phyloP scores from a whole-genome alignment of 2,329 filamentous ascomycete genomes.

The Chlorencoelia australis region DNA sequence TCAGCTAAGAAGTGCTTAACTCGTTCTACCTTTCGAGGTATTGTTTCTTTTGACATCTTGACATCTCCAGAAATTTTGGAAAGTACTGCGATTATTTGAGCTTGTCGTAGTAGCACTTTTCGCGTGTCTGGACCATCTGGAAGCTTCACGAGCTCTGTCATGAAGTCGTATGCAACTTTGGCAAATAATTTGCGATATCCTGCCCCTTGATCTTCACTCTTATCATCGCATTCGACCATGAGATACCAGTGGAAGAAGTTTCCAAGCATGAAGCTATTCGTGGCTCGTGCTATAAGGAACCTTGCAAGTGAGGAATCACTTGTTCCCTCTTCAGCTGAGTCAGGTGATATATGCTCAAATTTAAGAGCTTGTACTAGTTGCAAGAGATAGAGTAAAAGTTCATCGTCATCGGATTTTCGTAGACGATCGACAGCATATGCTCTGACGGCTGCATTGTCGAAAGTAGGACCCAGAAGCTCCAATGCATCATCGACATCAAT shows the following conservation, averaged over 20 bases:
- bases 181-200: slow-evolving; percentile 79
- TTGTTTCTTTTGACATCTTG: slow-evolving; percentile 61
- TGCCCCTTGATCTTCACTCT: slow-evolving; percentile 60
- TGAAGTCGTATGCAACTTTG: slow-evolving; percentile 92
- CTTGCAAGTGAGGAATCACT: slow-evolving; percentile 77
- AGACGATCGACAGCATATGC: slow-evolving; percentile 89
- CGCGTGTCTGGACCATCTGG: slow-evolving; percentile 63
- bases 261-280: slow-evolving; percentile 78
- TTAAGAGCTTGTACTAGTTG: slow-evolving; percentile 95
- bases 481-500: slow-evolving; percentile 96
- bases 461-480: slow-evolving; percentile 84
- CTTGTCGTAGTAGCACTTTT: slow-evolving; percentile 72
- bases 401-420: slow-evolving; percentile 84
- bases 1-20: slow-evolving; percentile 80
- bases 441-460: slow-evolving; percentile 78
- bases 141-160: slow-evolving; percentile 69
- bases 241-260: slow-evolving; percentile 98
- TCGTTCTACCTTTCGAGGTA: slow-evolving; percentile 70
- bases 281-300: slow-evolving; percentile 82
- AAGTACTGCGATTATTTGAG: slow-evolving; percentile 77
- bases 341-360: slow-evolving; percentile 67
- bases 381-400: slow-evolving; percentile 80
- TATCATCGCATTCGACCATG: slow-evolving; percentile 85
- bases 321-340: slow-evolving; percentile 49
- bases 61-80: slow-evolving; percentile 86